Conservation (phyloP, 495 filamentous ascomycete species). For the Parmelia sp. region DNA sequence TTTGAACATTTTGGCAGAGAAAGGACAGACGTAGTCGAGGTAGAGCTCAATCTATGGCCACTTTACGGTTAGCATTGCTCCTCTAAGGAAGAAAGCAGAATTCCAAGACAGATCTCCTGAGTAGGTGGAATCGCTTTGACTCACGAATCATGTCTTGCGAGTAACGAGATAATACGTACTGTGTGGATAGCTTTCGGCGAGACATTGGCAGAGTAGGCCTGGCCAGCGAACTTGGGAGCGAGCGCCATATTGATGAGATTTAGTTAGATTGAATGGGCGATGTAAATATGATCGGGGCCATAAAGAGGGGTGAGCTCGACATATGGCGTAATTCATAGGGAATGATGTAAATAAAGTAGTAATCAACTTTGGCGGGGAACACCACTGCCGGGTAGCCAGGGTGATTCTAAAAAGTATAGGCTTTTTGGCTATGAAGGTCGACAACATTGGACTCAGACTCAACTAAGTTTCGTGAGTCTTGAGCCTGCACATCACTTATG, state of each 20-base stretch:
- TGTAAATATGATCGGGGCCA: background rate
- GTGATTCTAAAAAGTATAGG: background rate
- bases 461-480: background rate
- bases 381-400: conserved; percentile 9
- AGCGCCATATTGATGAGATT: conserved; percentile 66
- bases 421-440: background rate
- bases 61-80: no score
- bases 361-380: conserved; percentile 1
- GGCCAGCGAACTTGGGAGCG: conserved; percentile 69
- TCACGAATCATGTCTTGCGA: no score
- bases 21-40: conserved; percentile 83
- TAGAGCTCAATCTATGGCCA: conserved; percentile 55
- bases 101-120: no score
- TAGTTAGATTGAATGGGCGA: no score
- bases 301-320: background rate
- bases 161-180: no score
- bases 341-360: background rate
- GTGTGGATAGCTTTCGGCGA: conserved; percentile 52
- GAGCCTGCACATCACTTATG: background rate
- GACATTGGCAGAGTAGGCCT: conserved; percentile 48
- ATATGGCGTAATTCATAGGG: background rate
- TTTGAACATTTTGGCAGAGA: conserved; percentile 65
- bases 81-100: no score
- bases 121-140: no score
- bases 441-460: background rate